Conservation (phyloP, 495 filamentous ascomycete species). For the Penicillium diatomitis region DNA sequence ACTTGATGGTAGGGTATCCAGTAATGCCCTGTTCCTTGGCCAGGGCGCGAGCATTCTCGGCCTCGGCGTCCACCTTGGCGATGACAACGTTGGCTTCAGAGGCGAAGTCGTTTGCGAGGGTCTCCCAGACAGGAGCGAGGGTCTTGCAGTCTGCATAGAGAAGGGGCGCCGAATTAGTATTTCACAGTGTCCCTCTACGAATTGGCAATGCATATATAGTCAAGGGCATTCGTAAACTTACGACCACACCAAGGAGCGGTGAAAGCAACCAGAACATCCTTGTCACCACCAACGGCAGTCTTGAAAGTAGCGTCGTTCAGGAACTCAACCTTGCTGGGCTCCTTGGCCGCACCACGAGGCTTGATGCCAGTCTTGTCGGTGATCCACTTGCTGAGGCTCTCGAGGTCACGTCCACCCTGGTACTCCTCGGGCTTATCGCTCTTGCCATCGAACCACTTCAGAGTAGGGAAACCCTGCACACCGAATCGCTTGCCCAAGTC, state of each 20-base stretch:
- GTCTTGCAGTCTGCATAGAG: constrained; percentile 76
- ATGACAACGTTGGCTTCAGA: constrained; percentile 70
- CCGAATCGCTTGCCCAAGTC: constrained; percentile 74
- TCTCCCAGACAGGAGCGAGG: constrained; percentile 87
- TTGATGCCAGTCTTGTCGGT: constrained; percentile 80
- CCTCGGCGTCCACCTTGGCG: constrained; percentile 91
- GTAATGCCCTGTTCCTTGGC: constrained; percentile 69
- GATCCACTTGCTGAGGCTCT: constrained; percentile 73
- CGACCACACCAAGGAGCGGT: constrained; percentile 96
- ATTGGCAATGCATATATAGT: background rate
- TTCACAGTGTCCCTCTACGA: no score
- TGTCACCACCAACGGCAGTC: constrained; percentile 67
- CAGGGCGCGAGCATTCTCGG: constrained; percentile 67
- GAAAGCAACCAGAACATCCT: constrained; percentile 91
- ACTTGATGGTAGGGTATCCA: constrained; percentile 95
- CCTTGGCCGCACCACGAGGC: constrained; percentile 59
- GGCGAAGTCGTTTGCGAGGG: constrained; percentile 71
- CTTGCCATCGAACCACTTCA: constrained; percentile 99
- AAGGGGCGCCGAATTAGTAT: constrained; percentile 14
- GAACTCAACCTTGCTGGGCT: constrained; percentile 65
- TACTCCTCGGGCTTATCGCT: constrained; percentile 81
- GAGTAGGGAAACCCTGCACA: constrained; percentile 87
- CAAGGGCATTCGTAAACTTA: constrained; percentile 42
- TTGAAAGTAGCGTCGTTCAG: constrained; percentile 75
- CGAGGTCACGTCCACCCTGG: constrained; percentile 76